Evolutionary conservation across 768 basidiomycete species (phyloP).

Genomic region (Russula sp.): DNA sequence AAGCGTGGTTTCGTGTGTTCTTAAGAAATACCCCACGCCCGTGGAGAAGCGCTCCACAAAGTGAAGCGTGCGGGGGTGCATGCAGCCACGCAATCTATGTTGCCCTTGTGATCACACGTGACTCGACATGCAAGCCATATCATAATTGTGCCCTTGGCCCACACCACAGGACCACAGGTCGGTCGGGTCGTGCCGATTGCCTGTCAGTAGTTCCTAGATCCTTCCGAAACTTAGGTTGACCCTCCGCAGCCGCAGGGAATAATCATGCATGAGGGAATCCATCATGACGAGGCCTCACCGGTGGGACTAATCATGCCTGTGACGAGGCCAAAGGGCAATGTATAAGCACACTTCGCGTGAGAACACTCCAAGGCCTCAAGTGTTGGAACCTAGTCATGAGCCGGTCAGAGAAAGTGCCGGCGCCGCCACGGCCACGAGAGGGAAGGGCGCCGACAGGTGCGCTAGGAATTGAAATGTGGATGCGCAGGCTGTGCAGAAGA

Average conservation of each 20-base stretch:
- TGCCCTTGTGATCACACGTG: background rate
- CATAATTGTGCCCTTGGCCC: slow-evolving; percentile 4
- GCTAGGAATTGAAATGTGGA: too few relatives aligned
- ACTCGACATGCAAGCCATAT: background rate
- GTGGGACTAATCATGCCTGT: background rate
- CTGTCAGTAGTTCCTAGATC: background rate
- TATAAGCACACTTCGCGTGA: background rate
- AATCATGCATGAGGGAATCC: background rate
- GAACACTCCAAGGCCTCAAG: background rate
- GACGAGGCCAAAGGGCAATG: background rate
- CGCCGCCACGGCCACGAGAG: background rate
- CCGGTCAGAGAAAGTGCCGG: background rate
- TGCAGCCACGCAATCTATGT: background rate
- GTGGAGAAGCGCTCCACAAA: background rate
- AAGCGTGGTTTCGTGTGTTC: background rate
- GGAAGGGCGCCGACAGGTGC: too few relatives aligned
- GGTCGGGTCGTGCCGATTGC: background rate
- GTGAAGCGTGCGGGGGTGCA: background rate
- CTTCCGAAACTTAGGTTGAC: background rate
- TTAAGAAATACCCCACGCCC: background rate
- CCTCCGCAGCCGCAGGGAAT: background rate
- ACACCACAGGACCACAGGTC: background rate
- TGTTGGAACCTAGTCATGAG: background rate
- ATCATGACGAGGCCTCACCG: too few relatives aligned
- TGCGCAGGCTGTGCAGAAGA: too few relatives aligned